Base-by-base conservation (phyloP, 345 rosid species). In the Populus nigra region DNA sequence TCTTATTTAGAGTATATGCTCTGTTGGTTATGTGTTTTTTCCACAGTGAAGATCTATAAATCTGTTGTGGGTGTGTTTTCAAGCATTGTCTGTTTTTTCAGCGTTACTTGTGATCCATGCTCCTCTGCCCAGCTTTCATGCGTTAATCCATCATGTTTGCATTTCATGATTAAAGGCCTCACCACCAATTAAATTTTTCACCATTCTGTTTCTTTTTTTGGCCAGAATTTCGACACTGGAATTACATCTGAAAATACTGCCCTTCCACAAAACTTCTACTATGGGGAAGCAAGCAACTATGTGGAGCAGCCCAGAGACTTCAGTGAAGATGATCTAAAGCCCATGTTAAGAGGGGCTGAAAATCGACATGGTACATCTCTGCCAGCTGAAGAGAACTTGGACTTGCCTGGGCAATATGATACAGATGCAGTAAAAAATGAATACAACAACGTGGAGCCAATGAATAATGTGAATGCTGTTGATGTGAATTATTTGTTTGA, bases 241-340 rank as follows among this genome's bases (percentile, higher is more conserved):
- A 85, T 70, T 68, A 77, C 84, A 29, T 77, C 83, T 78, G 97
- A 76, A 83, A 83, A 88, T 76, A 76, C 81, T 80, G 65, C 81
- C n/a, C 43, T 71, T 53, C 86, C 89, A 12, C 73, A 78, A 76
- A 87, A 85, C 80, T 86, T 85, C 83, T 77, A 79, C 74, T 77
- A 85, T 72, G 98, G 89, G 18, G 97, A 88, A 49, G 72, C 91
- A 29, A 89, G 92, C 85, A 88, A 84, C 75, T 75, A 82, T 43
- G 77, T 68, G 43, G 90, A 85, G 76, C 84, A 70, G 36, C 84
- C 86, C 25, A 76, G 71, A 69, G 88, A 84, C 69, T 78, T 70
- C n/a, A 73, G 71, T 68, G 91, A 81, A 80, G 86, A 84, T 73
- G 87, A 86, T 77, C 88, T 83, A 71, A 88, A 90, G 81, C 88